These are phyloP conservation scores for Colletotrichum nymphaeae DNA, from an alignment of 2,329 filamentous ascomycete species.

Conservation along the genomic window DNA sequence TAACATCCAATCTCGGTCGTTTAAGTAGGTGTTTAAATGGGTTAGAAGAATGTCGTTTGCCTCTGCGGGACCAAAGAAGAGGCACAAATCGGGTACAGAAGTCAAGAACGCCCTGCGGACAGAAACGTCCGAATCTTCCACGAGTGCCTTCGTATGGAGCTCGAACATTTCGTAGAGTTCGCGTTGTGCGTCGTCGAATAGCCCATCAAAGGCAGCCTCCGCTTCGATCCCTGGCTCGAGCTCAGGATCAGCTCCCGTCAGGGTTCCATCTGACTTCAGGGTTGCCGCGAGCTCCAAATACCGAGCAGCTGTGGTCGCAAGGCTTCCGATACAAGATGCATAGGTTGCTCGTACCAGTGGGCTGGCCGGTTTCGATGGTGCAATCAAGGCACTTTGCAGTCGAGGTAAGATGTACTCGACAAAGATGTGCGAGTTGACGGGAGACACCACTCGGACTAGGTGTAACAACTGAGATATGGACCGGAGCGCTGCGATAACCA, in stretches of 20 bases:
- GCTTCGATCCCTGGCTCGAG: constrained; percentile 77
- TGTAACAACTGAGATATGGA: constrained; percentile 90
- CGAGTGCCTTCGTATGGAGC: constrained; percentile 85
- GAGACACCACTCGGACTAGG: constrained; percentile 88
- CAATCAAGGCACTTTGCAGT: constrained; percentile 66
- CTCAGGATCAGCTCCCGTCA: constrained; percentile 82
- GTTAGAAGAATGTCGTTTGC: constrained; percentile 96
- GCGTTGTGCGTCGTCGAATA: constrained; percentile 88
- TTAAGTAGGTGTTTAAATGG: constrained; percentile 96
- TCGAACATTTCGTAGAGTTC: constrained; percentile 90
- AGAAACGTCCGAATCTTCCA: constrained; percentile 86
- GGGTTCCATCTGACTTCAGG: constrained; percentile 83
- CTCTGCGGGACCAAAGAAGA: constrained; percentile 93
- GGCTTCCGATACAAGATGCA: constrained; percentile 88
- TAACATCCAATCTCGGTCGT: constrained; percentile 95
- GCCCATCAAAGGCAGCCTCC: constrained; percentile 79
- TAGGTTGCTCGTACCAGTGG: constrained; percentile 88
- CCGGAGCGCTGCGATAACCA: constrained; percentile 86
- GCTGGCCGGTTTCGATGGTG: constrained; percentile 64
- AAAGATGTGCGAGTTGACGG: constrained; percentile 77
- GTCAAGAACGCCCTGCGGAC: constrained; percentile 92
- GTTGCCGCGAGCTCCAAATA: constrained; percentile 94
- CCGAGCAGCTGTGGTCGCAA: constrained; percentile 85
- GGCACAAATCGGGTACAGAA: constrained; percentile 90
- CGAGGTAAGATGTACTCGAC: constrained; percentile 76